Base-by-base conservation (phyloP, 768 basidiomycete genomes). In the Hydnum rufescens region DNA sequence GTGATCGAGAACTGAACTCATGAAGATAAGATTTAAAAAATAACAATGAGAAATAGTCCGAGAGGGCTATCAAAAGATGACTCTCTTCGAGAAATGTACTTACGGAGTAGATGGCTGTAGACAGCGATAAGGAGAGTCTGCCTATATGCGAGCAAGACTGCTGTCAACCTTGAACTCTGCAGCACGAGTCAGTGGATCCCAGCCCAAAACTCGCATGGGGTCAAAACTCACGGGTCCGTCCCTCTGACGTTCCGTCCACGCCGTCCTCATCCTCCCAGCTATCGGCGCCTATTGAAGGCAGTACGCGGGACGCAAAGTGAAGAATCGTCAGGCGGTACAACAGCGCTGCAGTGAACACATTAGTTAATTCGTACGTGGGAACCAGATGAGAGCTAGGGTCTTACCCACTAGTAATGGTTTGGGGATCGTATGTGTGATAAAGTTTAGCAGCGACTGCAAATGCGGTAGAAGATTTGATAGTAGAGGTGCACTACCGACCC, bases 81-180 rank as follows among this genome's bases (percentile, higher is more conserved):
- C 5, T 5, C 32, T 52, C 16, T 3, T n/a, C n/a, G n/a, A n/a
- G n/a, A n/a, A 18, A 4, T n/a, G 13, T 13, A 72, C 84, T 61
- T 59, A 89, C 86, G 68, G 18, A 90, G 71, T 3, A 90, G 68
- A 62, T 90, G 83, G 0, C 87, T 86, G 60, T 90, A 90, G 2
- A 87, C 84, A 22, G 82, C 82, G 18, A 88, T 74, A 56, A 90
- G 85, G 56, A 89, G 81, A 6, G 77, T 71, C 62, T 89, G 87
- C 44, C 82, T 74, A 62, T 90, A 90, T 1, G 83, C 84, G 51
- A 90, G 64, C 26, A 90, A 66, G 39, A 88, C 68, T 47, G 73
- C 74, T 3, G 84, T 80, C 51, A 89, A 64, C 48, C 71, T 78
- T 2, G 83, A 85, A 26, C 83, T 87, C 82, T 88, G 59, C 3